phyloP scores from a whole-genome alignment of 306 rosid species.

The Elaeagnus macrophylla region DNA sequence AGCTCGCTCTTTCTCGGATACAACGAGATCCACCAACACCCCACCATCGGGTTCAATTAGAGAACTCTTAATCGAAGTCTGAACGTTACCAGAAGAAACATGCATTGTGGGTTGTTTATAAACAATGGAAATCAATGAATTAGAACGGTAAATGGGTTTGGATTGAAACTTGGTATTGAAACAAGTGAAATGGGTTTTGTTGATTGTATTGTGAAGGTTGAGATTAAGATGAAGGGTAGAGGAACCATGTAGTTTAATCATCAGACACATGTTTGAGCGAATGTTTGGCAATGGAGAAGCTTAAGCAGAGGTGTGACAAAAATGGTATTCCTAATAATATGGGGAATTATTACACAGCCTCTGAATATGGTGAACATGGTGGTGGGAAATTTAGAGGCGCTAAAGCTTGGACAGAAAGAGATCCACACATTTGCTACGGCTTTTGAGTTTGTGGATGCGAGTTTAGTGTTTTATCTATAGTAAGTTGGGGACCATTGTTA shows the following conservation, averaged over 20 bases:
- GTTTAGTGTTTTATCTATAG: slow-evolving; percentile 1
- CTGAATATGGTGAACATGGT: slow-evolving; percentile 27
- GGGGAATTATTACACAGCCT: slow-evolving; percentile 21
- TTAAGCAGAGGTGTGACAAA: not conserved
- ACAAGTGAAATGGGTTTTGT: slow-evolving; percentile 6
- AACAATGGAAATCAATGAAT: slow-evolving; percentile 22
- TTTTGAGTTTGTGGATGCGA: slow-evolving; percentile 29
- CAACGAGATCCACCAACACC: slow-evolving; percentile 61
- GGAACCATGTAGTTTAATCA: slow-evolving; percentile 44
- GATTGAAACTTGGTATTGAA: slow-evolving; percentile 22
- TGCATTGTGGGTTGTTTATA: slow-evolving; percentile 35
- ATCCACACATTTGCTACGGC: slow-evolving; percentile 23
- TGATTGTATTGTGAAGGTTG: slow-evolving; percentile 14
- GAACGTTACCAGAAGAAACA: slow-evolving; percentile 7
- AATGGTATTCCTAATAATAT: slow-evolving; percentile 23
- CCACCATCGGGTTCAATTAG: slow-evolving; percentile 91
- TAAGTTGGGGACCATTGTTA: not conserved
- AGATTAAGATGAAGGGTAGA: slow-evolving; percentile 22
- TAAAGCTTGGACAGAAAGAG: not conserved
- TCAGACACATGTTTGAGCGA: slow-evolving; percentile 43
- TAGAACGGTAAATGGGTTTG: slow-evolving; percentile 36
- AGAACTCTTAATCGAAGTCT: slow-evolving; percentile 46
- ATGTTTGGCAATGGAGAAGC: not conserved
- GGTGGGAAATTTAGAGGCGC: not conserved
- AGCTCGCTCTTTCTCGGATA: slow-evolving; percentile 45